These are phyloP conservation scores for Clarireedia homoeocarpa DNA, from an alignment of 2,329 filamentous ascomycete species.

Conservation along the genomic window DNA sequence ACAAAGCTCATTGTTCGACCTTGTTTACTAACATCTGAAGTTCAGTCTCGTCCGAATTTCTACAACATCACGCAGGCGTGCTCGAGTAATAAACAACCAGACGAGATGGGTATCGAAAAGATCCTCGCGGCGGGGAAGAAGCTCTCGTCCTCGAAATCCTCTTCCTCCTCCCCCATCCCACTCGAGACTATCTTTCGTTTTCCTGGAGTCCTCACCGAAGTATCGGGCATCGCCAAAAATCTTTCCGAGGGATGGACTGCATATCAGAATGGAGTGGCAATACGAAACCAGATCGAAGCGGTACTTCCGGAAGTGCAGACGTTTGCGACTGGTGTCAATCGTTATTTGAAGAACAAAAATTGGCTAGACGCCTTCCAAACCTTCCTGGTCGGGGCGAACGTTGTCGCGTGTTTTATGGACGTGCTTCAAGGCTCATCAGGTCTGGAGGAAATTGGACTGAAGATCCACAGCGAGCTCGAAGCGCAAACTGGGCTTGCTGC, in stretches of 20 bases:
- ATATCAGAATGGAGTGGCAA: slow-evolving; percentile 8
- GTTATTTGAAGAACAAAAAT: slow-evolving; percentile 9
- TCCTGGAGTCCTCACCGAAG: slow-evolving; percentile 5
- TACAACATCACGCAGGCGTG: background rate
- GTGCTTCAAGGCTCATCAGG: slow-evolving; percentile 5
- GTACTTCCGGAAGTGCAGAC: slow-evolving; percentile 8
- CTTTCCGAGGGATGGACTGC: slow-evolving; percentile 9
- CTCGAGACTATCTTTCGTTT: slow-evolving; percentile 8
- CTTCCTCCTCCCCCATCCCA: background rate
- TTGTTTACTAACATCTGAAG: background rate
- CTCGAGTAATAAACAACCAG: background rate
- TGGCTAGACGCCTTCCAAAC: slow-evolving; percentile 6
- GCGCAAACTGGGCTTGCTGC: slow-evolving; percentile 12
- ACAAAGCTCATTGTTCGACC: background rate
- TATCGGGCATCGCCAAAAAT: slow-evolving; percentile 6
- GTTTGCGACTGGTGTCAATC: slow-evolving; percentile 5
- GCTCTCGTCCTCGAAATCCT: background rate
- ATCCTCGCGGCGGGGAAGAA: slow-evolving; percentile 3
- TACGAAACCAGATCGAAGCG: slow-evolving; percentile 7
- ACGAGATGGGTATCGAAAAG: slow-evolving; percentile 7
- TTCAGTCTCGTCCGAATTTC: background rate
- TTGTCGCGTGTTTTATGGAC: slow-evolving; percentile 9
- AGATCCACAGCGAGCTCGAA: slow-evolving; percentile 9
- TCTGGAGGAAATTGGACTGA: slow-evolving; percentile 7
- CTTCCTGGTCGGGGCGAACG: slow-evolving; percentile 6